Base-by-base conservation (phyloP, 2,329 filamentous ascomycete species). In the Thelonectria olida region DNA sequence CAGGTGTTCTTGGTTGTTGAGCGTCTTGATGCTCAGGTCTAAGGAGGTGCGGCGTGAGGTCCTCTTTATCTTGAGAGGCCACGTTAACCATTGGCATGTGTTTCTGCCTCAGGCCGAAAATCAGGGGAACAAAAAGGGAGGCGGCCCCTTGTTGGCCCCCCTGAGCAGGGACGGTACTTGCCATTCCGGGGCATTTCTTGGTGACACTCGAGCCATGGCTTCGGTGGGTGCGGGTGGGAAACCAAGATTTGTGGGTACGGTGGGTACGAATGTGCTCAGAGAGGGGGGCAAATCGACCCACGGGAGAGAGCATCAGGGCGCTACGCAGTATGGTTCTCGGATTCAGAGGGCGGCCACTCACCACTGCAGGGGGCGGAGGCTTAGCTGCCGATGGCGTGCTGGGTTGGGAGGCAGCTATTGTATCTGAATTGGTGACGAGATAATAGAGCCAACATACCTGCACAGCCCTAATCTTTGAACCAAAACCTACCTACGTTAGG, bases 21-120 rank as follows among this genome's bases (percentile, higher is more conserved):
- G 28, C 50, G 66, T 66, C 64, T 64, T 54, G 28, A 53, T 62
- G 38, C 38, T 48, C 61, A 19, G 51, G 22, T 7, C 42, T 45
- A 10, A 34, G 42, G 15, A 27, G 63, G 67, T 54, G 70, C 66
- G 67, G 66, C 71, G 66, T 70, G 52, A 58, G 66, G 66, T 59
- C 54, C 65, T 75, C 71, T 77, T 78, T 78, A 78, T 78, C 69
- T 72, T n/a, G n/a, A 67, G 64, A 75, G 73, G 73, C 72, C 73
- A 75, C 73, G 73, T 75, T 67, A 66, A 71, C 54, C 53, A 47
- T 69, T 68, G n/a, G n/a, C n/a, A n/a, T 63, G 50, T 53, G 53
- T 7, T 25, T 31, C 42, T 68, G 74, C 74, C 74, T 76, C 70
- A 76, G 74, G 74, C 72, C 58, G 2, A 47, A 58, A 62, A 59